Conservation (phyloP, 2,329 filamentous ascomycete genomes). For the Bretziella fagacearum region DNA sequence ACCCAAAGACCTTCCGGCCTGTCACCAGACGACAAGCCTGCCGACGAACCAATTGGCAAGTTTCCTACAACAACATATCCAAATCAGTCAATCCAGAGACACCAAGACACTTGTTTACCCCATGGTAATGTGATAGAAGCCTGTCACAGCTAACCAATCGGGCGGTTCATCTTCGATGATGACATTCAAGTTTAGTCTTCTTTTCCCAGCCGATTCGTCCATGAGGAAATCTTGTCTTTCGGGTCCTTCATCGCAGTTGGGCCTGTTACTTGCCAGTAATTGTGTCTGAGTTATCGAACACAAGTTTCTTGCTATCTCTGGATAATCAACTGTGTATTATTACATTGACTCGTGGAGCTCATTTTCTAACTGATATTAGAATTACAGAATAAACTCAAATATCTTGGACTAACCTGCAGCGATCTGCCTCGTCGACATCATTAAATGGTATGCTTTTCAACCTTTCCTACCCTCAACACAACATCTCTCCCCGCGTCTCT, state of each 20-base stretch:
- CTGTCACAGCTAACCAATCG: not conserved
- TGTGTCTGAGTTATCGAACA: conserved; percentile 45
- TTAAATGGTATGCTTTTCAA: conserved; percentile 5
- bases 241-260: conserved; percentile 38
- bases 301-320: conserved; percentile 5
- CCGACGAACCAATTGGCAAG: no score
- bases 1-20: no score
- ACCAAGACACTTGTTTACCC: not conserved
- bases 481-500: conserved; percentile 13
- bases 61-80: no score
- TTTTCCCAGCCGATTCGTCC: conserved; percentile 80
- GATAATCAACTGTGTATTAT: conserved; percentile 2
- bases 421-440: not conserved
- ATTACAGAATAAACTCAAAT: not conserved
- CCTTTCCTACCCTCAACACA: not conserved
- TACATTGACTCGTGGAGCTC: conserved; percentile 14
- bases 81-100: not conserved
- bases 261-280: conserved; percentile 88
- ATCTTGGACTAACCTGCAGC: conserved; percentile 2
- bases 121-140: no score
- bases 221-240: conserved; percentile 60
- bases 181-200: conserved; percentile 60
- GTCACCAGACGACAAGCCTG: no score
- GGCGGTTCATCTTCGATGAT: conserved; percentile 38
- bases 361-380: conserved; percentile 1